A percentile compares a stretch with the other conserved stretches of the same genome.
phyloP scores from a whole-genome alignment of 305 asterid genomes.

The Fraxinus platypoda region DNA sequence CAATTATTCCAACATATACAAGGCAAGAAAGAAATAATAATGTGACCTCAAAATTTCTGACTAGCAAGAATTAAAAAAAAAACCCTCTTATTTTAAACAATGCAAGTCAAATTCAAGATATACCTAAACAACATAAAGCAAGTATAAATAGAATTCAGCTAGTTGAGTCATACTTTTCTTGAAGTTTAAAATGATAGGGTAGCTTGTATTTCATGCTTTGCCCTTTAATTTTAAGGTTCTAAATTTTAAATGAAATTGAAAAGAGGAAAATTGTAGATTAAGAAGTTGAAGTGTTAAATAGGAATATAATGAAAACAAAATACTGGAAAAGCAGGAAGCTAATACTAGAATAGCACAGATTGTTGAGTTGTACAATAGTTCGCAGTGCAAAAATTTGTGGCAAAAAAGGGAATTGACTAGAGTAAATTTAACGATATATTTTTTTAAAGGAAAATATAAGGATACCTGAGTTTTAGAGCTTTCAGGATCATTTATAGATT shows the following conservation, averaged over 20 bases:
- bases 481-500: conserved; percentile 80
- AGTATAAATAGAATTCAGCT: conserved; percentile 5
- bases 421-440: neutral
- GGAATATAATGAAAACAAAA: neutral
- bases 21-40: conserved; percentile 7
- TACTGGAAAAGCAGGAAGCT: neutral
- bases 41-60: conserved; percentile 1
- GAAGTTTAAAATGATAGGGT: neutral
- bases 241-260: neutral
- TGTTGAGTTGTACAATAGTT: neutral
- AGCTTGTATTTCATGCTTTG: neutral
- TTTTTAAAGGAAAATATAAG: conserved; percentile 12
- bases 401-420: neutral
- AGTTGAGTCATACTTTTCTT: neutral
- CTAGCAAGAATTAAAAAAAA: neutral
- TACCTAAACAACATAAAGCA: neutral
- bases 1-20: conserved; percentile 18
- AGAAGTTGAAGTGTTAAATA: neutral
- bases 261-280: neutral
- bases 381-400: neutral
- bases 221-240: neutral
- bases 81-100: conserved; percentile 2
- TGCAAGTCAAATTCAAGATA: conserved; percentile 5
- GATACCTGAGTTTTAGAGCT: conserved; percentile 73
- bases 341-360: neutral